Percentiles rank a stretch among this genome's conserved stretches.
These are phyloP conservation scores for Gossypium schwendimanii DNA, from an alignment of 441 rosid genomes.

Conservation along the genomic window DNA sequence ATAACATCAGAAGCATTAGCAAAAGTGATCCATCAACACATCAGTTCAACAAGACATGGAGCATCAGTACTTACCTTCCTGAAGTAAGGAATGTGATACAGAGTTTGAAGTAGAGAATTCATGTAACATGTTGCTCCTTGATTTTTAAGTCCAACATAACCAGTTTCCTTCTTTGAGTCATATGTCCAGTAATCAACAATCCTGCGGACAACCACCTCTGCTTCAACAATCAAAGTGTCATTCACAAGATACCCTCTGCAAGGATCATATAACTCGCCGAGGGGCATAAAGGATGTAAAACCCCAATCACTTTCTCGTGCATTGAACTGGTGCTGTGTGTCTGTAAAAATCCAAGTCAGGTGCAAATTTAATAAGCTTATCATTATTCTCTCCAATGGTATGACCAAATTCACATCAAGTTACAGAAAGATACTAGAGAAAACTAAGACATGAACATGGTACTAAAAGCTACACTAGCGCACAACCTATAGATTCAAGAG, in stretches of 20 bases:
- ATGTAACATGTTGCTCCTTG: conserved; percentile 48
- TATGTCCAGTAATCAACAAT: conserved; percentile 34
- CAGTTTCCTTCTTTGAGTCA: conserved; percentile 44
- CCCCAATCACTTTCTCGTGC: conserved; percentile 45
- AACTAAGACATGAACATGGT: not conserved
- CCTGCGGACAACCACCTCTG: conserved; percentile 34
- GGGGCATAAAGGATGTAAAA: conserved; percentile 44
- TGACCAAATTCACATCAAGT: not conserved
- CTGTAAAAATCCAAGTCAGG: conserved; percentile 22
- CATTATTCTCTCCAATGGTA: not conserved
- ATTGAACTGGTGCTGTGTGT: conserved; percentile 39
- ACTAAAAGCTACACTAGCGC: not conserved
- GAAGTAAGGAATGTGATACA: conserved; percentile 40
- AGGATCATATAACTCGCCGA: conserved; percentile 37
- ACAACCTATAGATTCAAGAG: not conserved
- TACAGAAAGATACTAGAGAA: not conserved
- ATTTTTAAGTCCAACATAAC: conserved; percentile 43
- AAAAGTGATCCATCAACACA: not conserved
- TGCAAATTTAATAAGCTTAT: not conserved
- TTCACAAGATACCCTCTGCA: conserved; percentile 32
- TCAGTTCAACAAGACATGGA: not conserved
- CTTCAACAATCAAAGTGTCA: conserved; percentile 36
- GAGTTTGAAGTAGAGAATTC: conserved; percentile 42
- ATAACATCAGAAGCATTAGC: conserved; percentile 1
- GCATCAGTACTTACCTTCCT: conserved; percentile 31